These are phyloP conservation scores for Cucurbita moschata DNA, from an alignment of 306 rosid genomes.

Conservation along the genomic window DNA sequence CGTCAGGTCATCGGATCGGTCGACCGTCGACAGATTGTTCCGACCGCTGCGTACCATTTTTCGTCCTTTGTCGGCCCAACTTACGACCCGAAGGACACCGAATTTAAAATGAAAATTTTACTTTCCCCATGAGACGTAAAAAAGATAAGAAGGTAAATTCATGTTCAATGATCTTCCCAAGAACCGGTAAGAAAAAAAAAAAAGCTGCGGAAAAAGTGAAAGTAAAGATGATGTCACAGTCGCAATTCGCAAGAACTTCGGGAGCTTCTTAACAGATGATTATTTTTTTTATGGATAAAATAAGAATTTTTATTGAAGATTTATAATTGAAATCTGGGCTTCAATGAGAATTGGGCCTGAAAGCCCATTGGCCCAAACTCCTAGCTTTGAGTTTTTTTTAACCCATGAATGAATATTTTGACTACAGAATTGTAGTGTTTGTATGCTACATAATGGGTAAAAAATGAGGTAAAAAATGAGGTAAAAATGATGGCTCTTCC, in stretches of 20 bases:
- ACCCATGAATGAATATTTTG: background rate
- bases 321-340: background rate
- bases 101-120: background rate
- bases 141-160: background rate
- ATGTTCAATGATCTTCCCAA: background rate
- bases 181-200: background rate
- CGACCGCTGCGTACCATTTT: background rate
- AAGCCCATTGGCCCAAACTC: background rate
- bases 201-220: background rate
- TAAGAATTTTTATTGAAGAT: background rate
- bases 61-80: background rate
- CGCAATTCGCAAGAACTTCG: background rate
- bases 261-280: background rate
- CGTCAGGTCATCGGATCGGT: background rate
- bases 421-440: background rate
- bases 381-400: background rate
- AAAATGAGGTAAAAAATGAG: background rate
- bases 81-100: background rate
- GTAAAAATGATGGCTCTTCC: background rate
- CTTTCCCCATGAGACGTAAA: background rate
- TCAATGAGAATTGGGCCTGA: background rate
- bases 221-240: background rate
- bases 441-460: background rate
- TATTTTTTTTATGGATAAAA: background rate
- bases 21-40: background rate